These are phyloP conservation scores for Conringia planisiliqua DNA, from an alignment of 345 rosid species.

Conservation along the genomic window DNA sequence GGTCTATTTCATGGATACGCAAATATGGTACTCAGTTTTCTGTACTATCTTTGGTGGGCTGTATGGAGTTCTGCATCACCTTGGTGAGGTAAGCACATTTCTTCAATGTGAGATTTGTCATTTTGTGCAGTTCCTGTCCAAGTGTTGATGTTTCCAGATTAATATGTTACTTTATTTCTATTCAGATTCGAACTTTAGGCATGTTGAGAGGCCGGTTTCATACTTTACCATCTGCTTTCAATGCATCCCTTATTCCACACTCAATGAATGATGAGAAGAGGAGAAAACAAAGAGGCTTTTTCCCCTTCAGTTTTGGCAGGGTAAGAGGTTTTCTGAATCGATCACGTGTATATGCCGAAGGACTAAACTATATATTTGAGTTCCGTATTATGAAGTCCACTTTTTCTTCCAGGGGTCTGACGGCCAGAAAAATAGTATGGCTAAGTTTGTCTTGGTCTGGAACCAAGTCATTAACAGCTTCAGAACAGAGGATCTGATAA, in stretches of 20 bases:
- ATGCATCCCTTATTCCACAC: constrained; percentile 60
- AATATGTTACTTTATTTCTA: constrained; percentile 13
- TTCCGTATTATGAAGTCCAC: background rate
- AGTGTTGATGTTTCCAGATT: constrained; percentile 21
- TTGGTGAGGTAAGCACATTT: constrained; percentile 77
- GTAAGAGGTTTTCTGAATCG: constrained; percentile 36
- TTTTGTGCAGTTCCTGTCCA: background rate
- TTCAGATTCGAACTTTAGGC: constrained; percentile 91
- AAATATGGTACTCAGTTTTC: constrained; percentile 98
- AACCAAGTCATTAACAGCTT: constrained; percentile 75
- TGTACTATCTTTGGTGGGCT: constrained; percentile 86
- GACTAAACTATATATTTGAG: background rate
- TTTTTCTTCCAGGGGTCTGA: constrained; percentile 41
- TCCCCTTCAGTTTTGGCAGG: constrained; percentile 47
- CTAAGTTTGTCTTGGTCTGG: constrained; percentile 90
- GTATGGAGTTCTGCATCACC: constrained; percentile 95
- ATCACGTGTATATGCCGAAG: background rate
- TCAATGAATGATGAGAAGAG: constrained; percentile 41
- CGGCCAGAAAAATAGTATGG: constrained; percentile 47
- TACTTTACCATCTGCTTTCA: constrained; percentile 84
- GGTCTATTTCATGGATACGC: constrained; percentile 99
- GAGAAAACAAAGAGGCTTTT: constrained; percentile 42
- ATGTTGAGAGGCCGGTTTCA: constrained; percentile 94
- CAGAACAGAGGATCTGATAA: constrained; percentile 88
- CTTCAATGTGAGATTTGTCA: constrained; percentile 10